Conservation (phyloP, 164 flowering plant species). For the Amborella trichopoda region DNA sequence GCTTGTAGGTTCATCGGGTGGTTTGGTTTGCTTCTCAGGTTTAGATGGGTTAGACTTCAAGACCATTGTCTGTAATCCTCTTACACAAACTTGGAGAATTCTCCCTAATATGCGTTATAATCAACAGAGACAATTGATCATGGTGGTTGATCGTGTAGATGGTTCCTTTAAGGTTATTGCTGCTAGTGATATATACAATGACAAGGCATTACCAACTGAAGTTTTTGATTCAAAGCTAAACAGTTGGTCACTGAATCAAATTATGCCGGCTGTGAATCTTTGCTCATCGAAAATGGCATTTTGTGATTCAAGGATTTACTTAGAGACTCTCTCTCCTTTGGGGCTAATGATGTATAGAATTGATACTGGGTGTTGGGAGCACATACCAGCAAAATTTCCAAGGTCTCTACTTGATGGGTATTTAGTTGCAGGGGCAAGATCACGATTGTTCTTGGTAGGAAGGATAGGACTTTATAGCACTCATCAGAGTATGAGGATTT, state of each 20-base stretch:
- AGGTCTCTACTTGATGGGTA: constrained; percentile 85
- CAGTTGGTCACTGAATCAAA: constrained; percentile 71
- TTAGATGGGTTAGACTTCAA: constrained; percentile 66
- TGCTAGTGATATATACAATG: constrained; percentile 82
- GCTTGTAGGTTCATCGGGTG: constrained; percentile 92
- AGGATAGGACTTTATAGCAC: constrained; percentile 84
- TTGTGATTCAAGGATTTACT: constrained; percentile 73
- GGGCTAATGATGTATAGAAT: constrained; percentile 83
- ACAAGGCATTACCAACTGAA: constrained; percentile 76
- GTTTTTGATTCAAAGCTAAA: constrained; percentile 77
- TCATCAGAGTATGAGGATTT: constrained; percentile 85
- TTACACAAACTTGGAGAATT: constrained; percentile 74
- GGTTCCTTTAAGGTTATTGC: constrained; percentile 77
- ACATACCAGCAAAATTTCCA: constrained; percentile 87
- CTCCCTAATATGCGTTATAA: constrained; percentile 83
- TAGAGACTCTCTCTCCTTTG: constrained; percentile 87
- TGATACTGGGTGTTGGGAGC: constrained; percentile 79
- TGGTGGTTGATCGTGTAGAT: constrained; percentile 71
- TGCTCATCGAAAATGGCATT: constrained; percentile 95
- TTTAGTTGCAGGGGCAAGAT: constrained; percentile 76
- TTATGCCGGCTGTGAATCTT: constrained; percentile 86
- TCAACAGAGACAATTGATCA: constrained; percentile 79
- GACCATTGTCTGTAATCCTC: constrained; percentile 79
- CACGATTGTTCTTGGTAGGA: constrained; percentile 78
- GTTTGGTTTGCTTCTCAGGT: constrained; percentile 87